Base-by-base conservation (phyloP, 371 early-diverging fungal genomes). In the Lichtheimia ornata region DNA sequence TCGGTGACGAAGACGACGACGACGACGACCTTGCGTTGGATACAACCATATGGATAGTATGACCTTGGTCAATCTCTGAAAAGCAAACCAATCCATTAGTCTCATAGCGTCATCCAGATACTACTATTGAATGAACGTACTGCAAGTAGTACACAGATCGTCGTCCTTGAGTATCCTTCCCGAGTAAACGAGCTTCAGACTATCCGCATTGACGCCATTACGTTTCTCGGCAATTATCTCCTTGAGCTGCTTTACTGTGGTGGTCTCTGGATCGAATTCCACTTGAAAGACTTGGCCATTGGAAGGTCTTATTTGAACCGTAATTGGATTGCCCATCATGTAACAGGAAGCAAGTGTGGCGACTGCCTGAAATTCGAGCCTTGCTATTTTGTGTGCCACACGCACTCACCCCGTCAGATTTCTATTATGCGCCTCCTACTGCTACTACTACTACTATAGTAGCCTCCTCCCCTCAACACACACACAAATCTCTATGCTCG, bases 151-250 rank as follows among this genome's bases (percentile, higher is more conserved):
- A 25, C 88, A 76, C 24, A 69, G 64, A 55, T 85, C 85, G 56
- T 84, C 86, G 76, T 91, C 90, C 66, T 85, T 87, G 20, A 93
- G 67, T 45, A 92, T 87, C 53, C 83, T 68, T 59, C 92, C 91
- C 35, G 87, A 85, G 63, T 86, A 85, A 53, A 93, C 88, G n/a
- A 93, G 71, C 28, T 89, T 77, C 67, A 92, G 83, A 53, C 77
- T 71, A 28, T 66, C 59, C 7, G 82, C 70, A 18, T 83, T 76
- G 20, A 83, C 62, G 24, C 73, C 68, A 24, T 81, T 82, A 54
- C 78, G 66, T 44, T 79, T 63, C 20, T 82, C 70, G 13, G 78
- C 75, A 53, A 91, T 79, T 40, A 72, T 69, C 58, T 78, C 74
- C 59, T 91, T 91, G 35, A 92, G 77, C 27, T 85, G 81, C 20